Evolutionary conservation across 139 green algal species (phyloP).

Genomic region (Chloropicon primus): DNA sequence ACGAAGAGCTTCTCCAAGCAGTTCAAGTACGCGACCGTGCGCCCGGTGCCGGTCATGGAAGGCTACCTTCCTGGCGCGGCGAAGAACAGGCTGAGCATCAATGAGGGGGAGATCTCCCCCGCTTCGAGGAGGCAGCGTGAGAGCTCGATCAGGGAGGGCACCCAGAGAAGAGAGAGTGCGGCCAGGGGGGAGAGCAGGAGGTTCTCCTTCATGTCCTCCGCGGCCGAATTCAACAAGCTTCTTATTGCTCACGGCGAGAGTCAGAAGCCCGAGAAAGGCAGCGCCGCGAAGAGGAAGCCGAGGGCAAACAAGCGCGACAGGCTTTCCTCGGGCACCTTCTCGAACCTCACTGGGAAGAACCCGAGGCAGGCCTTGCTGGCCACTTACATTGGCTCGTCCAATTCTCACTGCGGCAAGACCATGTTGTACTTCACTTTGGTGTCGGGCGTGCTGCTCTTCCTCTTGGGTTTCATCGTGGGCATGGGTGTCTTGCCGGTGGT

Average conservation of each 20-base stretch:
- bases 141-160: neutral
- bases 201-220: neutral
- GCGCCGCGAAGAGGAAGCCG: neutral
- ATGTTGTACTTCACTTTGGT: neutral
- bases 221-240: neutral
- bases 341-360: neutral
- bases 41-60: neutral
- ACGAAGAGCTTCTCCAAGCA: neutral
- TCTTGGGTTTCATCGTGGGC: neutral
- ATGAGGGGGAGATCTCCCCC: neutral
- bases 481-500: neutral
- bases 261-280: neutral
- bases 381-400: neutral
- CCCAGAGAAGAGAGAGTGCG: neutral
- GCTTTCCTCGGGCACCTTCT: neutral
- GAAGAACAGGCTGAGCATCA: neutral
- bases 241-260: neutral
- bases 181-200: neutral
- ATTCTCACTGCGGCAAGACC: neutral
- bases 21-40: neutral
- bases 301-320: neutral
- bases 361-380: neutral
- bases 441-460: neutral
- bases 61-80: neutral
- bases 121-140: neutral